Evolutionary conservation across 805 yeast genomes (phyloP).

Genomic region (Lipomyces yamanashiensis): DNA sequence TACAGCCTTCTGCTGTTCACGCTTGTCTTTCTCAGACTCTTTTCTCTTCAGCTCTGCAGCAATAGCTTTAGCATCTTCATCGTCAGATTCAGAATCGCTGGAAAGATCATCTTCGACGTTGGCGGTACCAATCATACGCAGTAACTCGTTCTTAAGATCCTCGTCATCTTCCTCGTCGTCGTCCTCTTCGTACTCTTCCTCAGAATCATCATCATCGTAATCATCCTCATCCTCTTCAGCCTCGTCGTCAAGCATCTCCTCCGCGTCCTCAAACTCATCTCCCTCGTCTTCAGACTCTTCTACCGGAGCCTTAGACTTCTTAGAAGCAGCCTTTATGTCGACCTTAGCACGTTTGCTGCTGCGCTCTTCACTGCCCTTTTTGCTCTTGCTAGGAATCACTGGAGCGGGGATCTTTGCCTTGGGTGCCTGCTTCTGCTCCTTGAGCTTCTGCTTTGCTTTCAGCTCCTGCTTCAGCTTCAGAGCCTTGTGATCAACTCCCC

Average conservation of each 20-base stretch:
- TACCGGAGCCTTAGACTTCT: constrained; percentile 12
- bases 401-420: not conserved
- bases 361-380: not conserved
- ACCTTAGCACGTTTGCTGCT: constrained; percentile 11
- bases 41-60: constrained; percentile 41
- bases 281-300: constrained; percentile 40
- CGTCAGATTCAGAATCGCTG: constrained; percentile 45
- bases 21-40: constrained; percentile 51
- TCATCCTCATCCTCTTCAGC: constrained; percentile 34
- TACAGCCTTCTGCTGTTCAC: constrained; percentile 60
- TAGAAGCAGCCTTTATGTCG: constrained; percentile 35
- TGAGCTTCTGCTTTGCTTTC: constrained; percentile 54
- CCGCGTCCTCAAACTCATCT: constrained; percentile 53
- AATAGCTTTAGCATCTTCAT: constrained; percentile 43
- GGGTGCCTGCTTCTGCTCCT: constrained; percentile 44
- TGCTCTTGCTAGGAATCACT: not conserved
- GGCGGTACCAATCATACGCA: constrained; percentile 40
- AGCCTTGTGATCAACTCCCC: constrained; percentile 27
- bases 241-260: constrained; percentile 53
- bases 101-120: constrained; percentile 39
- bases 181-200: constrained; percentile 23
- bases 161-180: constrained; percentile 41
- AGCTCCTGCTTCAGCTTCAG: constrained; percentile 48
- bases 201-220: constrained; percentile 36
- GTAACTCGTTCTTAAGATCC: constrained; percentile 42